Base-by-base conservation (phyloP, 2,329 filamentous ascomycete species). In the Blastomyces gilchristii region DNA sequence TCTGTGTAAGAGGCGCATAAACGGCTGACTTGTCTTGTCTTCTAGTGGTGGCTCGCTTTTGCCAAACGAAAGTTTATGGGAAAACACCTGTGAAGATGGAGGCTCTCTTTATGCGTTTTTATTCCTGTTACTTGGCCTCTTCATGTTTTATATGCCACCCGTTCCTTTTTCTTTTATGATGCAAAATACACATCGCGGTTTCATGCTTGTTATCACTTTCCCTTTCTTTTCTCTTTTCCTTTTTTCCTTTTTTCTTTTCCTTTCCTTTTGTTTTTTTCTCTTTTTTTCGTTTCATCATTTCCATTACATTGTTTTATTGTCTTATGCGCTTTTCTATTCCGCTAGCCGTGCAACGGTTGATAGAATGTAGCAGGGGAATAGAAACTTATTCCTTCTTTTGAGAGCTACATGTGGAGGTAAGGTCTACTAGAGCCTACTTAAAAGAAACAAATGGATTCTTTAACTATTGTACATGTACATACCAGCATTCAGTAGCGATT, bases 21-120 rank as follows among this genome's bases (percentile, higher is more conserved):
- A 39, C 16, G 31, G 25, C 57, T 58, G n/a, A 61, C 64, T 57
- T 39, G 37, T 18, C 3, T 34, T 49, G 7, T 18, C 53, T 63
- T n/a, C 50, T 85, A 95, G 86, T 97, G 93, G 90, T 99, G 94
- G 94, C 79, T 99, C 75, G 97, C 94, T 82, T 99, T 97, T 76
- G 90, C 90, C 62, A 97, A 97, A 87, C 87, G 94, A 79, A 97
- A 97, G 85, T 99, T 99, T 75, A 97, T 99, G 94, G 92, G 92
- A 76, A 97, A 97, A 85, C 84, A 85, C 69, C 80, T 94, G 78
- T 92, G 81, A 68, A 71, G n/a, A 11, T 34, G 11, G 14, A 14
- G 3, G 11, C 12, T 61, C 56, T 34, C 22, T 8, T 25, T 34
- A 22, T 50, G 37, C 61, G 34, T 52, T 59, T 58, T n/a, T 63